These are phyloP conservation scores for Globisporangium alternatum DNA, from an alignment of 352 stramenopile genomes.

Conservation along the genomic window DNA sequence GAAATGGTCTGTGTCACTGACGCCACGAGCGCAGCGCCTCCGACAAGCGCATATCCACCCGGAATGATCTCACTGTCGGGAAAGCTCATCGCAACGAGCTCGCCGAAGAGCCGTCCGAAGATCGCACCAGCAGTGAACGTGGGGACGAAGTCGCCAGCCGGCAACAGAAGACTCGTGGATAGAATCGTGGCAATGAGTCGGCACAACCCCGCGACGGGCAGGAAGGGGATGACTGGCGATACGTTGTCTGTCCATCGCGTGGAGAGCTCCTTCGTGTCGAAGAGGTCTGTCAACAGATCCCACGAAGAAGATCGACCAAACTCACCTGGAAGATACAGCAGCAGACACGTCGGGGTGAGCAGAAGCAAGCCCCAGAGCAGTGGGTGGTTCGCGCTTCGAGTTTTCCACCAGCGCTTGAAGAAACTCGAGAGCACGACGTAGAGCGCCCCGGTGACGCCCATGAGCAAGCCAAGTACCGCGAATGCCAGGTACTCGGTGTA, in stretches of 20 bases:
- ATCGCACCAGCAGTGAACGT: slow-evolving; percentile 55
- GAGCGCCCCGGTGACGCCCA: slow-evolving; percentile 40
- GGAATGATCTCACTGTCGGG: slow-evolving; percentile 35
- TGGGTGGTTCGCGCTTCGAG: slow-evolving; percentile 20
- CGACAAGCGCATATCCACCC: slow-evolving; percentile 66
- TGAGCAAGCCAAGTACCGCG: slow-evolving; percentile 40
- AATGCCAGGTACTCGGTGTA: slow-evolving; percentile 53
- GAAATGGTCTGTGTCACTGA: slow-evolving; percentile 66
- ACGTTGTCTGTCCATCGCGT: slow-evolving; percentile 31
- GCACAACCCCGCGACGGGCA: slow-evolving; percentile 32
- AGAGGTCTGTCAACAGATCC: slow-evolving; percentile 35
- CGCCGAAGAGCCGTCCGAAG: slow-evolving; percentile 55
- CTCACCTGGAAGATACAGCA: slow-evolving; percentile 39
- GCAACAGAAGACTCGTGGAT: slow-evolving; percentile 50
- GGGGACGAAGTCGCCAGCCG: slow-evolving; percentile 61
- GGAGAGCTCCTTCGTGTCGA: slow-evolving; percentile 17
- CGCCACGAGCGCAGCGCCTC: slow-evolving; percentile 57
- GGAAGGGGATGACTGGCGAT: slow-evolving; percentile 28
- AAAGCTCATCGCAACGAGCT: slow-evolving; percentile 37
- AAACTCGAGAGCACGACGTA: slow-evolving; percentile 41
- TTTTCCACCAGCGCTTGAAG: slow-evolving; percentile 44
- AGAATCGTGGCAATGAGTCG: slow-evolving; percentile 39
- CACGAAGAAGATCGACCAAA: slow-evolving; percentile 34
- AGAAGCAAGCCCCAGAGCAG: slow-evolving; percentile 25
- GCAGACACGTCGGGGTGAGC: slow-evolving; percentile 30